A percentile compares a stretch with the other conserved stretches of the same genome.
Conservation (phyloP, 345 rosid species). For the Diplotaxis tenuifolia region DNA sequence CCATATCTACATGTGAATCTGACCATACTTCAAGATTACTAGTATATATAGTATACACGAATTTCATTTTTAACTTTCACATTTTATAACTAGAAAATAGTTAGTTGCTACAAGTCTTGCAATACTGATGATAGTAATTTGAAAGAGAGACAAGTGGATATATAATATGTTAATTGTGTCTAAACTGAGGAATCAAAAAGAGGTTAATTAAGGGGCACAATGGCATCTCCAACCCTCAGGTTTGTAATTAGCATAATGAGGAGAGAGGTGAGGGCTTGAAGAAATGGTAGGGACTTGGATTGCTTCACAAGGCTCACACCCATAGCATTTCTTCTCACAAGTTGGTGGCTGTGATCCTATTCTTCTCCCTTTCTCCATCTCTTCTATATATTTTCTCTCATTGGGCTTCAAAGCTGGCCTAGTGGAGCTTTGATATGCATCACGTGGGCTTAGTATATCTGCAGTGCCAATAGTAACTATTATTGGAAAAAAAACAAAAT, state of each 20-base stretch:
- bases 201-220: conserved; percentile 22
- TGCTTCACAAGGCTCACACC: conserved; percentile 59
- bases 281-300: conserved; percentile 62
- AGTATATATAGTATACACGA: no score
- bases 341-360: conserved; percentile 60
- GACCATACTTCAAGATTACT: conserved; percentile 2
- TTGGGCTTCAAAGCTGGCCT: not conserved
- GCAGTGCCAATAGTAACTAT: conserved; percentile 10
- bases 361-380: conserved; percentile 33
- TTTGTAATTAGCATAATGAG: conserved; percentile 65
- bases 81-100: no score
- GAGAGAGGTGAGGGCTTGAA: conserved; percentile 29
- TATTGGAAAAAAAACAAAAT: not conserved
- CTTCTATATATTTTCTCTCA: conserved; percentile 13
- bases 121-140: not conserved
- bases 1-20: conserved; percentile 11
- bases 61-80: no score
- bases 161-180: conserved; percentile 4
- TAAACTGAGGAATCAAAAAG: not conserved
- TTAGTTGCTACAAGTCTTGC: not conserved
- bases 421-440: not conserved
- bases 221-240: conserved; percentile 85
- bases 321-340: conserved; percentile 64
- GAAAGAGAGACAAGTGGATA: not conserved
- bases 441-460: conserved; percentile 1